A percentile compares a stretch with the other conserved stretches of the same genome.
phyloP scores from a whole-genome alignment of 2,329 filamentous ascomycete species.

The Colletotrichum caudatum region DNA sequence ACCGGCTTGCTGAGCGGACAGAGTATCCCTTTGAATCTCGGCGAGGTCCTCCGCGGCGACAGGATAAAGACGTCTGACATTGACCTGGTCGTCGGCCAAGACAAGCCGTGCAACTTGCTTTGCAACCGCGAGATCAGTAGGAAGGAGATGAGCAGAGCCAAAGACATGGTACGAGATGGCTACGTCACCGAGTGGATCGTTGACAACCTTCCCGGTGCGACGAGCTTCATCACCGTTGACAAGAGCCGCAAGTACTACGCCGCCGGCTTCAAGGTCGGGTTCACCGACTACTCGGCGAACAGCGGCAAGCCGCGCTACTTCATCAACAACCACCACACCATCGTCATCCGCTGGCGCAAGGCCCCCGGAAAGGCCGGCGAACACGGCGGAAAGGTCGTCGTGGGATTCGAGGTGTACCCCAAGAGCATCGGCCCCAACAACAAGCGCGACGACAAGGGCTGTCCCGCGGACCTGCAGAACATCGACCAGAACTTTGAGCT shows the following conservation, averaged over 20 bases:
- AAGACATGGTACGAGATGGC: slow-evolving; percentile 79
- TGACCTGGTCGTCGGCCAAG: slow-evolving; percentile 80
- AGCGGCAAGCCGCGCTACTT: slow-evolving; percentile 75
- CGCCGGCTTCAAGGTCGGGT: slow-evolving; percentile 89
- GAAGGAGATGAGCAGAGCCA: slow-evolving; percentile 74
- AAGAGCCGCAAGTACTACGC: slow-evolving; percentile 90
- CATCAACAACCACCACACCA: slow-evolving; percentile 89
- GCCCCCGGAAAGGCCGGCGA: slow-evolving; percentile 77
- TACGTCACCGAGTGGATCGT: slow-evolving; percentile 96
- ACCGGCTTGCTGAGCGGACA: slow-evolving; percentile 79
- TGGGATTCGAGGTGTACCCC: slow-evolving; percentile 90
- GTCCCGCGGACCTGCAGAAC: slow-evolving; percentile 74
- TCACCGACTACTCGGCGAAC: slow-evolving; percentile 72
- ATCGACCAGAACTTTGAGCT: slow-evolving; percentile 76
- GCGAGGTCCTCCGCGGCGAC: slow-evolving; percentile 88
- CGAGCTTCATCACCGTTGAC: slow-evolving; percentile 88
- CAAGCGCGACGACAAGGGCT: slow-evolving; percentile 72
- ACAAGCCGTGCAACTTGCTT: slow-evolving; percentile 78
- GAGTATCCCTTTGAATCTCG: slow-evolving; percentile 84
- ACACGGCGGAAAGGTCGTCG: slow-evolving; percentile 81
- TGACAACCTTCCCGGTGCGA: slow-evolving; percentile 89
- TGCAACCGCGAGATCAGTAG: slow-evolving; percentile 77
- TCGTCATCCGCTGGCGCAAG: slow-evolving; percentile 82
- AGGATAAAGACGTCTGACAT: slow-evolving; percentile 88
- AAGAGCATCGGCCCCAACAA: slow-evolving; percentile 78